Evolutionary conservation across 1,139 yeast species (phyloP), one percentile per base, ranked within the genome.

Genomic region (Yamadazyma kanchanaburiensis): DNA sequence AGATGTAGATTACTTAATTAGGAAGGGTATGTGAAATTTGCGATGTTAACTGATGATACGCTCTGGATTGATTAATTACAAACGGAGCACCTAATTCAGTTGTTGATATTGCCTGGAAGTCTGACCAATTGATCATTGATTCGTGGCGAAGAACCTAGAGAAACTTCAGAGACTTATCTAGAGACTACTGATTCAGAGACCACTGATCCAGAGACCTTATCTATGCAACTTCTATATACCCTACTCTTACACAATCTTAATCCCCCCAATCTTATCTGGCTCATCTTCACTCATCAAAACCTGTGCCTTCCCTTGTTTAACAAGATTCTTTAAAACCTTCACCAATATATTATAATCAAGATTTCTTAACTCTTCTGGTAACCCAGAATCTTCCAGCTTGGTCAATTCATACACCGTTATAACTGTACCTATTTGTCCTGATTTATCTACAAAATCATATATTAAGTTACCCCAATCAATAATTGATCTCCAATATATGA

Each of bases 361-460:
- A 20, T 76, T 76, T 35, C 69, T 67, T 43, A 89, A 77, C 25
- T 74, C 79, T 40, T 74, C 76, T 2, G 70, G 68, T 3, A 60
- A 46, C 1, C 78, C 74, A 24, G 73, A 58, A 22, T 84, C 94
- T 27, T 64, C 70, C 46, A 86, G 84, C 38, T 76, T 73, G 0
- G 74, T 64, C 26, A 91, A 55, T 53, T 91, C 98, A 55, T 84
- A 89, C 7, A 88, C 56, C 0, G 98, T 91, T 33, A 91, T 59
- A 3, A 91, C 83, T 1, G 80, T 64, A 5, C 88, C 88, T 34
- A 72, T 64, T 52, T 87, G 95, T 0, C 96, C 96, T 0, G 89
- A 73, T 11, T 66, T 63, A 33, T 81, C 89, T 13, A 85, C 60
- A 49, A 63, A 58, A 14, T 51, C 60, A 39, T 60, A 54, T 17